Base-by-base conservation (phyloP, 2,329 filamentous ascomycete species). In the Botryotinia narcissicola region DNA sequence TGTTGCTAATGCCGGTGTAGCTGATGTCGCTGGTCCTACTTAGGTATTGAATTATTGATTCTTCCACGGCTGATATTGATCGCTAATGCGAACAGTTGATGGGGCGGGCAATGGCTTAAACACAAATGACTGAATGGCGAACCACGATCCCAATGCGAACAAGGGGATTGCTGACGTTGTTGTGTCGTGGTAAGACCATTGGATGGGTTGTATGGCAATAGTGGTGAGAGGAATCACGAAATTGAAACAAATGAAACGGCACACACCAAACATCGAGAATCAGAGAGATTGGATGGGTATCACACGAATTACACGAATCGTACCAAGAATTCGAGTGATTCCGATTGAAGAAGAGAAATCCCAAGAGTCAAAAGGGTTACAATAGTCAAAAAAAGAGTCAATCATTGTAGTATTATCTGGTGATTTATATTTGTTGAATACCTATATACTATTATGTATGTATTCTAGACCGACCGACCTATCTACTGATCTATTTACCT, bases 221-320 rank as follows among this genome's bases (percentile, higher is more conserved):
- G 48, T 51, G 16, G 44, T 40, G 22, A 35, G 20, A 18, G 35
- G 48, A 54, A 68, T 57, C 32, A 54, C 64, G 64, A 57, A 54
- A 54, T 54, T 68, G 64, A 68, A 22, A 67, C 64, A 57, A 40
- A 42, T 42, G 64, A 68, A 68, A 68, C 64, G 40, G 40, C 40
- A 63, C 35, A 44, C 40, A 63, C 61, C n/a, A 42, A 29, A 37
- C 10, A 25, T 8, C 10, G 29, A 59, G 51, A 54, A 29, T 54
- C 51, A 29, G 0, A 29, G 14, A 29, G 6, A 29, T 29, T 16
- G n/a, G 48, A 54, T 6, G 9, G 48, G 48, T 7, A 32, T 57
- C n/a, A 57, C 51, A 57, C 51, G 7, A 57, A 57, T 3, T 9
- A 16, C 51, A 57, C 57, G 57, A 35, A 59, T 59, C 57, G 29